Evolutionary conservation across 2,329 filamentous ascomycete genomes (phyloP).

Genomic region (Aspergillus fischeri): DNA sequence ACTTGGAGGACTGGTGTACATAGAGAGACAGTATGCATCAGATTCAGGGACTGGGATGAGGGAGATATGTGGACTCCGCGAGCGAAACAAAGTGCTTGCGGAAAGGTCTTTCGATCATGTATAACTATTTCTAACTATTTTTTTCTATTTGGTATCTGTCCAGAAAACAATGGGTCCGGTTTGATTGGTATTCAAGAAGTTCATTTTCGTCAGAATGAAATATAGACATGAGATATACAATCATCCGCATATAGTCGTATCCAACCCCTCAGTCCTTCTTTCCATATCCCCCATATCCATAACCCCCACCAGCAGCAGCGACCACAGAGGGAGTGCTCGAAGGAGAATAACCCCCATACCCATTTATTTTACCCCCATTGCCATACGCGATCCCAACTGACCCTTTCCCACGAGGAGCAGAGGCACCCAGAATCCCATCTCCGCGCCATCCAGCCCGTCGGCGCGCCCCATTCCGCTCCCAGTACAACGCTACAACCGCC

Average conservation of each 20-base stretch:
- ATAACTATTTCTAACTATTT: constrained; percentile 10
- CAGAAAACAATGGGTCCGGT: neutral
- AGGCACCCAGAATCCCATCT: constrained; percentile 46
- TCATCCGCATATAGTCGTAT: neutral
- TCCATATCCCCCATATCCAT: constrained; percentile 39
- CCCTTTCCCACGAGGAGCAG: constrained; percentile 42
- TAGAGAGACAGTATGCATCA: neutral
- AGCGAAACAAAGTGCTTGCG: too few species aligned
- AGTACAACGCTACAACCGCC: constrained; percentile 33
- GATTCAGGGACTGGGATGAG: neutral
- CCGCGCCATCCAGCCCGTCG: constrained; percentile 32
- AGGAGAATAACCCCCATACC: constrained; percentile 54
- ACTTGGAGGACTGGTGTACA: neutral
- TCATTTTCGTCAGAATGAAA: neutral
- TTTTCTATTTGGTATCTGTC: constrained; percentile 15
- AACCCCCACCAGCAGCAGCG: constrained; percentile 17
- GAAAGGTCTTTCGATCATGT: neutral
- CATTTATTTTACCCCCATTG: constrained; percentile 49
- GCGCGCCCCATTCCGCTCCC: constrained; percentile 29
- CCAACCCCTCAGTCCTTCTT: constrained; percentile 37
- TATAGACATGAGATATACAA: constrained; percentile 10
- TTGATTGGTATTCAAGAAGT: neutral
- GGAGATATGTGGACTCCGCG: neutral
- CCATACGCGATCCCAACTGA: constrained; percentile 53
- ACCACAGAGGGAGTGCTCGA: constrained; percentile 26